These are phyloP conservation scores for Nicotiana obtusifolia DNA, from an alignment of 257 asterid species.

Conservation along the genomic window DNA sequence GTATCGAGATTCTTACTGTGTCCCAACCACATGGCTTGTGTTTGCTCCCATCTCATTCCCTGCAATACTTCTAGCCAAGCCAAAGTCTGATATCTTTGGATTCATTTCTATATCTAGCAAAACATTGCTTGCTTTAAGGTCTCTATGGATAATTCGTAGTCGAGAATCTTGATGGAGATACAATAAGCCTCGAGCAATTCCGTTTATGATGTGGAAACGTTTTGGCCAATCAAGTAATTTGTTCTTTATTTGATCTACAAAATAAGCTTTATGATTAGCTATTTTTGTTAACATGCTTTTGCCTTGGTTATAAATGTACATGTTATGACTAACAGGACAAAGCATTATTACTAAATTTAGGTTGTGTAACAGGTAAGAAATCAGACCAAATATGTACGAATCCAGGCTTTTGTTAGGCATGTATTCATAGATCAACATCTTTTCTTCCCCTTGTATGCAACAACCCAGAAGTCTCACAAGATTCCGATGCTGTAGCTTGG, in stretches of 20 bases:
- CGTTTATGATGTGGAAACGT: conserved; percentile 25
- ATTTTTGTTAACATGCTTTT: not conserved
- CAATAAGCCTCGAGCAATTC: conserved; percentile 32
- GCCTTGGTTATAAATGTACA: not conserved
- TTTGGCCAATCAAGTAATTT: conserved; percentile 23
- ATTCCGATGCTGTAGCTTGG: conserved; percentile 25
- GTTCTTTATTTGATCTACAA: conserved; percentile 21
- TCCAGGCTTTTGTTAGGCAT: conserved; percentile 16
- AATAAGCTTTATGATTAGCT: not conserved
- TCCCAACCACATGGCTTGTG: conserved; percentile 30
- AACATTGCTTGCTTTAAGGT: conserved; percentile 32
- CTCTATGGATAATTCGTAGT: conserved; percentile 26
- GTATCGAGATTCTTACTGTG: conserved; percentile 26
- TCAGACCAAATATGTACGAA: conserved; percentile 7
- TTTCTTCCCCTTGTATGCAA: conserved; percentile 14
- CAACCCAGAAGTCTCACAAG: conserved; percentile 12
- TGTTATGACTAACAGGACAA: not conserved
- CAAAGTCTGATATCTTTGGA: conserved; percentile 34
- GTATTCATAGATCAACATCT: conserved; percentile 11
- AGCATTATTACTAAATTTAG: not conserved
- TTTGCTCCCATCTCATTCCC: conserved; percentile 37
- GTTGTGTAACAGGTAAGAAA: not conserved
- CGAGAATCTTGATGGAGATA: conserved; percentile 38
- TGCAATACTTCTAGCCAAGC: conserved; percentile 26
- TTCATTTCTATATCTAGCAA: conserved; percentile 28